Evolutionary conservation across 2,329 filamentous ascomycete species (phyloP), one percentile per base, ranked within the genome.

Genomic region (Torrubiella hemipterigena): DNA sequence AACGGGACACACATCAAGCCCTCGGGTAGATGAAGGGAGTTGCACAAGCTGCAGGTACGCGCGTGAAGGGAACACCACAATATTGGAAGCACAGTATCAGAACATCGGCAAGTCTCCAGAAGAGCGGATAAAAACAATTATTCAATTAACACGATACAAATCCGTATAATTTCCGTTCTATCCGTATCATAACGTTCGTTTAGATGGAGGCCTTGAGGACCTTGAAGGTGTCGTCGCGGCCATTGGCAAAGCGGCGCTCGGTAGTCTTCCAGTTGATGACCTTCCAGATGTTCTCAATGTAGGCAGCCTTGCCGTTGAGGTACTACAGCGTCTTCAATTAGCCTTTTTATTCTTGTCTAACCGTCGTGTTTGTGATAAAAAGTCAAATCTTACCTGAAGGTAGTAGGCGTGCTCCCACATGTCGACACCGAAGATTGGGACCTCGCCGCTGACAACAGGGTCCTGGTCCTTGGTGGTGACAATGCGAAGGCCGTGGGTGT

Each of bases 321-420:
- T 85, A 87, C 71, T 82, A 64, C 25, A 73, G 55, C 48, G 21
- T 14, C 32, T 11, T 38, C 36, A 14, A 36, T 44, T 19, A 38
- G 32, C 15, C 3, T 16, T 31, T 10, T 17, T 14, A n/a, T n/a
- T n/a, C n/a, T n/a, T n/a, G n/a, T n/a, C n/a, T n/a, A n/a, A n/a
- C n/a, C n/a, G n/a, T n/a, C n/a, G n/a, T n/a, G n/a, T 3, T 15
- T 17, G n/a, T 13, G 4, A n/a, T 12, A 22, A 32, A 7, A 7
- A 20, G 15, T 31, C 17, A 14, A 25, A 22, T 11, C 59, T 41
- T 38, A 77, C 74, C 65, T 84, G 83, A 13, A 93, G 59, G 50
- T 93, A 93, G 51, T 93, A 93, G 1, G 85, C 85, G 60, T 93
- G 85, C 61, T 93, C 85, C 85, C 84, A 93, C 73, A 93, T 89